A percentile compares a stretch with the other conserved stretches of the same genome.
These are phyloP conservation scores for Backusella sp. DNA, from an alignment of 192 early-diverging fungal genomes.

Conservation along the genomic window DNA sequence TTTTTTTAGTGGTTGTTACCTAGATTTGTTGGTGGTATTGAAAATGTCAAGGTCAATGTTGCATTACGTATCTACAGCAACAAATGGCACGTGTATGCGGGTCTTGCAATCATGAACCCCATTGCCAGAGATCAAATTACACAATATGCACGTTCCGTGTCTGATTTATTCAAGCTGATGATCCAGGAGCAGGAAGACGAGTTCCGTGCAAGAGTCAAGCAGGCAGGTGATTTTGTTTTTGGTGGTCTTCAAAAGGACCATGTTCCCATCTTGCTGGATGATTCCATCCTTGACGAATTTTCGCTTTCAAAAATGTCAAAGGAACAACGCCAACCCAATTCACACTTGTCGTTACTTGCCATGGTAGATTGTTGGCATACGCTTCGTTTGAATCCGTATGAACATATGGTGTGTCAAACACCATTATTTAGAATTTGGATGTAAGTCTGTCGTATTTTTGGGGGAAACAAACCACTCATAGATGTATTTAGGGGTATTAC, in stretches of 20 bases:
- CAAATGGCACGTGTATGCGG: constrained; percentile 98
- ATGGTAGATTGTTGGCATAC: constrained; percentile 95
- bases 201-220: constrained; percentile 69
- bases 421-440: constrained; percentile 92
- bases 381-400: constrained; percentile 85
- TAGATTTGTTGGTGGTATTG: constrained; percentile 89
- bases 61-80: constrained; percentile 89
- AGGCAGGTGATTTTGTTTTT: constrained; percentile 88
- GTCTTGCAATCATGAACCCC: constrained; percentile 92
- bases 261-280: constrained; percentile 73
- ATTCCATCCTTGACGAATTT: constrained; percentile 81
- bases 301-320: constrained; percentile 82
- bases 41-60: constrained; percentile 96
- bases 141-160: constrained; percentile 87
- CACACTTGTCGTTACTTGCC: constrained; percentile 89
- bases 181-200: constrained; percentile 79
- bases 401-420: constrained; percentile 94
- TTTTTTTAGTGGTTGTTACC: constrained; percentile 79
- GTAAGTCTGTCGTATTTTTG: constrained; percentile 28
- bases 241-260: constrained; percentile 57
- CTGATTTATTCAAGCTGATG: constrained; percentile 94
- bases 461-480: background rate
- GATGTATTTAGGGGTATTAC: constrained; percentile 74
- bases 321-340: constrained; percentile 74
- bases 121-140: constrained; percentile 79